phyloP scores from a whole-genome alignment of 2,329 filamentous ascomycete genomes.

The Ophiobolus disseminans region DNA sequence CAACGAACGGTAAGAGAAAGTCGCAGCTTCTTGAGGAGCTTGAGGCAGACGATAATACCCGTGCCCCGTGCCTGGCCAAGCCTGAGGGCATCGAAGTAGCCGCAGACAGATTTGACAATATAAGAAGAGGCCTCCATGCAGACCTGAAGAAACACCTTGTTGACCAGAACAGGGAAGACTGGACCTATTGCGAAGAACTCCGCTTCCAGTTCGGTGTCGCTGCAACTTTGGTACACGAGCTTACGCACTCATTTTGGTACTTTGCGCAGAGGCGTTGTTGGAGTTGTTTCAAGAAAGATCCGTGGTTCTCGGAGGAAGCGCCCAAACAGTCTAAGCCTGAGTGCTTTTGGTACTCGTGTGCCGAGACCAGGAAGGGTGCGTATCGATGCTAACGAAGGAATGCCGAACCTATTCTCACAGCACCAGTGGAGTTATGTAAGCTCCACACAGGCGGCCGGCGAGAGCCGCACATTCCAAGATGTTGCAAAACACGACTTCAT shows the following conservation, averaged over 20 bases:
- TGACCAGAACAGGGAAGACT: neutral
- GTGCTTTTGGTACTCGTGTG: neutral
- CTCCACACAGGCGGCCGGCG: neutral
- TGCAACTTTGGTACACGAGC: conserved; percentile 2
- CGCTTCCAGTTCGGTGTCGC: conserved; percentile 4
- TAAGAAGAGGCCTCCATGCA: neutral
- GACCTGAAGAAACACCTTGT: neutral
- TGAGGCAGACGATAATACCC: too few relatives aligned
- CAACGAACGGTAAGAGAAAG: too few relatives aligned
- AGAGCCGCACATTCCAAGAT: neutral
- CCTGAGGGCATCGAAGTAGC: too few relatives aligned
- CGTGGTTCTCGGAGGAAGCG: neutral
- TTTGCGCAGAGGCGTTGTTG: neutral
- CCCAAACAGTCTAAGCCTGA: neutral
- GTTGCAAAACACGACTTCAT: neutral
- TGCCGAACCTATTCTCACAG: neutral
- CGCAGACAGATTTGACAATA: neutral
- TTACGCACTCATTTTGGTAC: conserved; percentile 3
- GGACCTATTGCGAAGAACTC: neutral
- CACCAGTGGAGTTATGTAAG: neutral
- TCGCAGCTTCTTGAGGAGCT: too few relatives aligned
- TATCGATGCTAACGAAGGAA: neutral
- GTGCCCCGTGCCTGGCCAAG: too few relatives aligned
- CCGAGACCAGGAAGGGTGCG: neutral
- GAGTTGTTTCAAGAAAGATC: neutral